Conservation (phyloP, 495 filamentous ascomycete genomes). For the Bryoglossum gracile region DNA sequence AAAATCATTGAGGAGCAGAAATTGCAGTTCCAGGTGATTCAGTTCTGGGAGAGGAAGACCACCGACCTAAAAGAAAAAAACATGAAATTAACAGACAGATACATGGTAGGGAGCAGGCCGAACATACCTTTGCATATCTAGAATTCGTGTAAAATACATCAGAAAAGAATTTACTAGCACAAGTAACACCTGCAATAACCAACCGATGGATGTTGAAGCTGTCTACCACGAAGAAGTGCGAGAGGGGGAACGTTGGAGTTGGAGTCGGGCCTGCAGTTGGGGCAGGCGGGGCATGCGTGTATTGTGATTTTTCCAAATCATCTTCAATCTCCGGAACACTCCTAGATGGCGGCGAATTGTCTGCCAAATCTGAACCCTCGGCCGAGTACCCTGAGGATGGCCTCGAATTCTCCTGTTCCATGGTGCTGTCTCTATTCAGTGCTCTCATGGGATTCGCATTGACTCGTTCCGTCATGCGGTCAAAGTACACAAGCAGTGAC, state of each 20-base stretch:
- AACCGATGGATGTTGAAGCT: constrained; percentile 98
- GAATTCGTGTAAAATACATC: constrained; percentile 99
- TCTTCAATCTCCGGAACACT: constrained; percentile 15
- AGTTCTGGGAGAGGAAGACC: constrained; percentile 93
- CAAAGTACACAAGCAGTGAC: constrained; percentile 93
- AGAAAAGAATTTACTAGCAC: constrained; percentile 99
- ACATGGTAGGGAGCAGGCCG: neutral
- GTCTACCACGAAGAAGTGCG: constrained; percentile 93
- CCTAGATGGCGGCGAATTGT: constrained; percentile 17
- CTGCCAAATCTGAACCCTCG: constrained; percentile 24
- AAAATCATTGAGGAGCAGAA: constrained; percentile 94
- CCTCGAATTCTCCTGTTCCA: constrained; percentile 16
- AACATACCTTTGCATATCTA: constrained; percentile 89
- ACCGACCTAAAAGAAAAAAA: constrained; percentile 59
- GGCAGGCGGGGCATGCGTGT: constrained; percentile 25
- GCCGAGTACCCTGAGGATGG: constrained; percentile 23
- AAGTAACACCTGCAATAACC: constrained; percentile 95
- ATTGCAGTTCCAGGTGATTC: constrained; percentile 96
- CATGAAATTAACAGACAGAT: neutral
- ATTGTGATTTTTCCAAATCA: constrained; percentile 22
- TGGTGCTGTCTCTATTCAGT: constrained; percentile 6
- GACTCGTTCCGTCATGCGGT: constrained; percentile 95
- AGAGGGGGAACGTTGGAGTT: constrained; percentile 28
- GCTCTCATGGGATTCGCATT: constrained; percentile 40
- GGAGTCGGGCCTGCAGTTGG: constrained; percentile 21